Evolutionary conservation across 345 rosid species (phyloP).

Genomic region (Lepidium africanum): DNA sequence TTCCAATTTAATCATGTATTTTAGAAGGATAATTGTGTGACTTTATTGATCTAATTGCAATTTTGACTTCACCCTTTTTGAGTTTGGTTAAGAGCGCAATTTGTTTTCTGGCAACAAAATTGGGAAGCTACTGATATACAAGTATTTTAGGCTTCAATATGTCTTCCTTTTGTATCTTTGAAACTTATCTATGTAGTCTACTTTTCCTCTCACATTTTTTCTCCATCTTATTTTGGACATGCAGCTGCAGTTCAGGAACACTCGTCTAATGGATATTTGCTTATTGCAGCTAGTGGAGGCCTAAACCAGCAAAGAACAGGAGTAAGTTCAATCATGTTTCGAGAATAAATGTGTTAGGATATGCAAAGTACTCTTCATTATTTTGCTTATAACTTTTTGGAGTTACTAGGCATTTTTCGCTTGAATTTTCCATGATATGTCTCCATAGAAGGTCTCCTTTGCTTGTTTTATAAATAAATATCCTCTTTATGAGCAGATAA

Average conservation of each 20-base stretch:
- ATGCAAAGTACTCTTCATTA: neutral
- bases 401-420: neutral
- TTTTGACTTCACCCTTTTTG: neutral
- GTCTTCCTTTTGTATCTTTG: neutral
- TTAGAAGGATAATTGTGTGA: neutral
- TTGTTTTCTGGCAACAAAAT: too few species aligned
- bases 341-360: neutral
- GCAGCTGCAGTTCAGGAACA: slow-evolving; percentile 62
- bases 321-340: slow-evolving; percentile 45
- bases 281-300: slow-evolving; percentile 97
- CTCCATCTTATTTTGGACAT: slow-evolving; percentile 14
- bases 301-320: slow-evolving; percentile 98
- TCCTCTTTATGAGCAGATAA: slow-evolving; percentile 50
- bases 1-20: neutral
- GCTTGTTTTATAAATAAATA: neutral
- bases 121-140: too few species aligned
- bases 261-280: slow-evolving; percentile 86
- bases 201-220: neutral
- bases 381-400: neutral
- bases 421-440: neutral
- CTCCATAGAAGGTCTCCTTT: neutral
- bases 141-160: neutral
- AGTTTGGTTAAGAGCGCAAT: slow-evolving; percentile 7
- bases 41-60: slow-evolving; percentile 11
- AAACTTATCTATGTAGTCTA: neutral